Conservation (phyloP, 176 grass and related monocot species). For the Lolium perenne region DNA sequence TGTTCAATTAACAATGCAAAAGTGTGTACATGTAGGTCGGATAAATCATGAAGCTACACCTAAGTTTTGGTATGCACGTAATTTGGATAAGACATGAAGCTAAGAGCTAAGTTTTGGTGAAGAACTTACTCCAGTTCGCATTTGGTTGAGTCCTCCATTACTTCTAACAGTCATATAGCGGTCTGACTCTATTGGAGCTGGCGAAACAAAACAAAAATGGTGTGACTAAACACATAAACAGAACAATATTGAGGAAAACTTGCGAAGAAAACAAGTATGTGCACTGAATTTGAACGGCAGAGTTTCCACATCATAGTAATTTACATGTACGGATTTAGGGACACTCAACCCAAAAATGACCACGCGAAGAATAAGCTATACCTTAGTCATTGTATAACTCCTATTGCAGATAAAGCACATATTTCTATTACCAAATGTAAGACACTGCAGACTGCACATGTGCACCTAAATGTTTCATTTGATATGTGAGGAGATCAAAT, state of each 20-base stretch:
- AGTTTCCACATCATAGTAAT: slow-evolving; percentile 8
- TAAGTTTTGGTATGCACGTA: slow-evolving; percentile 2
- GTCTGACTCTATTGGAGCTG: slow-evolving; percentile 58
- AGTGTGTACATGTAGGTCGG: not conserved
- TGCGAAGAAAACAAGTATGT: not conserved
- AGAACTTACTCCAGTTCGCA: slow-evolving; percentile 94
- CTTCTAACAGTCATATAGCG: slow-evolving; percentile 90
- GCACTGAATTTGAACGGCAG: not conserved
- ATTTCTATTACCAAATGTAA: slow-evolving; percentile 22
- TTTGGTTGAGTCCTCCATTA: slow-evolving; percentile 97
- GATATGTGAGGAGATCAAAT: slow-evolving; percentile 18
- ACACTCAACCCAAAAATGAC: not conserved
- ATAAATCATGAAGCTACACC: slow-evolving; percentile 23
- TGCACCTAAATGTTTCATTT: not conserved
- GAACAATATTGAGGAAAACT: slow-evolving; percentile 19
- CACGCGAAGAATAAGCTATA: slow-evolving; percentile 1
- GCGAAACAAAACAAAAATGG: slow-evolving; percentile 23
- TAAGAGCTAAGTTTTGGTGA: slow-evolving; percentile 3
- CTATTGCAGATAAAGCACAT: slow-evolving; percentile 30
- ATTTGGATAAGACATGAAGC: slow-evolving; percentile 19
- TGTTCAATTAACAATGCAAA: not conserved
- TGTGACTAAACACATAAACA: slow-evolving; percentile 19
- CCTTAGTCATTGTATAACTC: not conserved
- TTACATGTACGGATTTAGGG: not conserved
- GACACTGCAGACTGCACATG: not conserved